These are phyloP conservation scores for Candida adriatica DNA, from an alignment of 805 yeast genomes.

Conservation along the genomic window DNA sequence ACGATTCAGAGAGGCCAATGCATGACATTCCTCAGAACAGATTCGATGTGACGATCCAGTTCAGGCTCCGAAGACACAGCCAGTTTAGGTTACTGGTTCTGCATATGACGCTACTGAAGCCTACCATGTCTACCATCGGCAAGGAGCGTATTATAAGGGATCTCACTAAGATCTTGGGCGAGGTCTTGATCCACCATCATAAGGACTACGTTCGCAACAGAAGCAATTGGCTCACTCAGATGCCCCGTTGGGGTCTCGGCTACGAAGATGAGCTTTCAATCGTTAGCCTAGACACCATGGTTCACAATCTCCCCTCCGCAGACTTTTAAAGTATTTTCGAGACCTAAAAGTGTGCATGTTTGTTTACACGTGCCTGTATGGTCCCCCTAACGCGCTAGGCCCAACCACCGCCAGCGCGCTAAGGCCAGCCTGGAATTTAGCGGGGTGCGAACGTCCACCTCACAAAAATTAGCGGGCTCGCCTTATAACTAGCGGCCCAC, in stretches of 20 bases:
- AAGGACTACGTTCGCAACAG: conserved; percentile 2
- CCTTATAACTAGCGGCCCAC: background rate
- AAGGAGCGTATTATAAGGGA: conserved; percentile 5
- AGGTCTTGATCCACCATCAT: conserved; percentile 8
- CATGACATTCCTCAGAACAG: conserved; percentile 9
- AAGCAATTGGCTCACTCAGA: conserved; percentile 8
- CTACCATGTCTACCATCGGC: conserved; percentile 9
- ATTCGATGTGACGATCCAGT: conserved; percentile 7
- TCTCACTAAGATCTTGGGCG: conserved; percentile 10
- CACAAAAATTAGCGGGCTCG: no score
- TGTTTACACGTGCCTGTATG: no score
- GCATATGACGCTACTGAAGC: conserved; percentile 10
- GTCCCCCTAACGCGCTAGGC: no score
- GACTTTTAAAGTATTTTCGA: background rate
- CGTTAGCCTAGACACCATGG: conserved; percentile 6
- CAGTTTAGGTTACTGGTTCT: conserved; percentile 3
- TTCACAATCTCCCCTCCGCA: background rate
- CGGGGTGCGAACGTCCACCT: background rate
- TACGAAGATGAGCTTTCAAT: conserved; percentile 16
- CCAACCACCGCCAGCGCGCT: background rate
- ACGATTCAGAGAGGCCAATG: conserved; percentile 4
- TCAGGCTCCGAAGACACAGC: conserved; percentile 1
- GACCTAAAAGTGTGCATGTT: background rate
- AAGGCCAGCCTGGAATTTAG: background rate
- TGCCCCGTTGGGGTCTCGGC: conserved; percentile 21